Conservation (phyloP, 495 filamentous ascomycete genomes). For the Penicillium crystallinum region DNA sequence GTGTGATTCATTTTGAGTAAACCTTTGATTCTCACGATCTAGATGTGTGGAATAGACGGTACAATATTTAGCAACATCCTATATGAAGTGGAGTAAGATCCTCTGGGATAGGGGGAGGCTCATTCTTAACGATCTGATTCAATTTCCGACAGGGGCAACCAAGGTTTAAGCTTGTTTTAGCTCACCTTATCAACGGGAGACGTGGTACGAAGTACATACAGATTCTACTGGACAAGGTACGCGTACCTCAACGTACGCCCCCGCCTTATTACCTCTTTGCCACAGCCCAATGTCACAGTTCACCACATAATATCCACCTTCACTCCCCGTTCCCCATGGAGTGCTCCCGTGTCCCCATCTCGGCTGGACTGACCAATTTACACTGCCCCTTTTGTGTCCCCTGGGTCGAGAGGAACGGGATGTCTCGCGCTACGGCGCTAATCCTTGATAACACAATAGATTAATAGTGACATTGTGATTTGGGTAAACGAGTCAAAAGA, state of each 20-base stretch:
- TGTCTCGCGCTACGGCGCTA: constrained; percentile 6
- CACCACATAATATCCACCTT: not conserved
- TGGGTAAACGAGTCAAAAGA: not conserved
- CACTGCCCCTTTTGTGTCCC: constrained; percentile 12
- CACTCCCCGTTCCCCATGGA: not conserved
- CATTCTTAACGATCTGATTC: not conserved
- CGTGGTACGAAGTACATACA: not conserved
- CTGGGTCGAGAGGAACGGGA: constrained; percentile 1
- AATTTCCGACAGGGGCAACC: constrained; percentile 9
- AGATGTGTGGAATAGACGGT: too few relatives aligned
- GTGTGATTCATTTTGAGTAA: not conserved
- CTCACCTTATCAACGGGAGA: constrained; percentile 1
- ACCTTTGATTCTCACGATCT: too few relatives aligned
- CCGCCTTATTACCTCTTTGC: constrained; percentile 6
- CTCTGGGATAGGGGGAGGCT: not conserved
- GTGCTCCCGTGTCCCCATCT: constrained; percentile 2
- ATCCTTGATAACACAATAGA: constrained; percentile 9
- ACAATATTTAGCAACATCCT: not conserved
- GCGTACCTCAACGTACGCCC: not conserved
- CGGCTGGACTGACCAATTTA: constrained; percentile 5
- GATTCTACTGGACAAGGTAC: too few relatives aligned
- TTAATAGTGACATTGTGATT: not conserved
- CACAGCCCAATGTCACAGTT: constrained; percentile 1
- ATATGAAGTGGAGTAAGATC: not conserved
- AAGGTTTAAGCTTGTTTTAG: constrained; percentile 18